These are phyloP conservation scores for Parascedosporium putredinis DNA, from an alignment of 2,329 filamentous ascomycete genomes.

Conservation along the genomic window DNA sequence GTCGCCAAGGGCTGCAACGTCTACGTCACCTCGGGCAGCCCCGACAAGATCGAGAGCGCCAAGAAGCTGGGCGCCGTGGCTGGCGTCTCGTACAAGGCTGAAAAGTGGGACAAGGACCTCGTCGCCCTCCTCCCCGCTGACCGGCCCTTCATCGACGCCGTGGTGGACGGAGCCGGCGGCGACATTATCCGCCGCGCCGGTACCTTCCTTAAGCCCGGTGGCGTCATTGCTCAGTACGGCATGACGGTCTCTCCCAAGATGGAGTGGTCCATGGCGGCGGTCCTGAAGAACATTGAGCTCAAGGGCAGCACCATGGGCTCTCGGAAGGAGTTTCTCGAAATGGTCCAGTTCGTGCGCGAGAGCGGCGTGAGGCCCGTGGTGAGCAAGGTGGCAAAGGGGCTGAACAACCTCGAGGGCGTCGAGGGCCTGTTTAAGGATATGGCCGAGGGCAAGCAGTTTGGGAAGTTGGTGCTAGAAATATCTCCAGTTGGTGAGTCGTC, in stretches of 20 bases:
- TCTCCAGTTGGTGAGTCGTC: conserved; percentile 20
- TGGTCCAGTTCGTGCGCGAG: conserved; percentile 70
- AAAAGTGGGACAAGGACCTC: conserved; percentile 73
- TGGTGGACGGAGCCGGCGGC: conserved; percentile 86
- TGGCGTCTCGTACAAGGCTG: conserved; percentile 72
- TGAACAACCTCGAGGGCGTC: conserved; percentile 70
- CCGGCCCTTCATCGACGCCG: conserved; percentile 63
- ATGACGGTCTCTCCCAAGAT: conserved; percentile 85
- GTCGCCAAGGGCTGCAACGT: conserved; percentile 64
- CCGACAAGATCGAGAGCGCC: conserved; percentile 67
- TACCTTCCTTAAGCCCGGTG: conserved; percentile 67
- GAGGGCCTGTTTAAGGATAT: conserved; percentile 80
- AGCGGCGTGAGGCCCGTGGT: conserved; percentile 69
- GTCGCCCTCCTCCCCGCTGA: conserved; percentile 50
- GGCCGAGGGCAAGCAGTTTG: conserved; percentile 77
- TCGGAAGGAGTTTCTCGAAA: conserved; percentile 77
- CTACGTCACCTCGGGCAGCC: conserved; percentile 68
- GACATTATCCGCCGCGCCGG: conserved; percentile 63
- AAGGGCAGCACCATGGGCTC: conserved; percentile 87
- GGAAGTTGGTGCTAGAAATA: conserved; percentile 78
- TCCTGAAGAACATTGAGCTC: conserved; percentile 80
- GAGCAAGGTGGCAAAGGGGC: conserved; percentile 59
- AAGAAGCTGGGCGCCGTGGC: conserved; percentile 62
- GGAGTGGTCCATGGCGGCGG: conserved; percentile 74
- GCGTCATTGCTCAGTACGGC: conserved; percentile 77